Conservation (phyloP, 1,284 basidiomycete species). For the Leucoagaricus sp. region DNA sequence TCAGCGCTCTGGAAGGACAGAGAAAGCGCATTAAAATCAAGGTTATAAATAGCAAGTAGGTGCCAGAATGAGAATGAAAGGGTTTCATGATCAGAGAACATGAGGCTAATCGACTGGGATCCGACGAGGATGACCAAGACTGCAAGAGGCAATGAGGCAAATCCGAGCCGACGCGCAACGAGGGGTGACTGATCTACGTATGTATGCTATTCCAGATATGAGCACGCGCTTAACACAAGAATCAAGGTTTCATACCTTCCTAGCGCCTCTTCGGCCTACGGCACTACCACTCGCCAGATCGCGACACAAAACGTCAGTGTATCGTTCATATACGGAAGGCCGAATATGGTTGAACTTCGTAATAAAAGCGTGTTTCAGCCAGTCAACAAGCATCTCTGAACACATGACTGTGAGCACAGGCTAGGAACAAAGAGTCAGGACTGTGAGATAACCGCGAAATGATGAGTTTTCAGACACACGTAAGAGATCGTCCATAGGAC, state of each 20-base stretch:
- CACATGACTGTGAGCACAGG: constrained; percentile 90
- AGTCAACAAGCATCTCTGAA: constrained; percentile 96
- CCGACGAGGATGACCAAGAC: constrained; percentile 90
- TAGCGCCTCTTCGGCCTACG: constrained; percentile 61
- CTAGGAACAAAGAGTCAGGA: constrained; percentile 37
- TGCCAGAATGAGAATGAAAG: constrained; percentile 20
- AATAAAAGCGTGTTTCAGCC: constrained; percentile 99
- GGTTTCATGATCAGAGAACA: constrained; percentile 41
- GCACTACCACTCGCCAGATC: constrained; percentile 87
- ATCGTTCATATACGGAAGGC: constrained; percentile 93
- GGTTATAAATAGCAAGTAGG: constrained; percentile 43
- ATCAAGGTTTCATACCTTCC: constrained; percentile 54
- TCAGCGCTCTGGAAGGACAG: constrained; percentile 32
- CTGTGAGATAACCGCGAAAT: not conserved
- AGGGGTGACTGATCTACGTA: constrained; percentile 97
- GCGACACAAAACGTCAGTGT: constrained; percentile 94
- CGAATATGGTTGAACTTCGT: constrained; percentile 98
- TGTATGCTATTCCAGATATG: constrained; percentile 55
- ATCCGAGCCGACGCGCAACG: constrained; percentile 91
- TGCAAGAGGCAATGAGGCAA: constrained; percentile 90
- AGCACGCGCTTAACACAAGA: constrained; percentile 13
- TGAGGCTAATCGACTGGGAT: constrained; percentile 75
- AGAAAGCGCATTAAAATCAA: constrained; percentile 43
- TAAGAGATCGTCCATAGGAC: constrained; percentile 90
- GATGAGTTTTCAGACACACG: constrained; percentile 46